Evolutionary conservation across 768 basidiomycete genomes (phyloP), one percentile per base, ranked within the genome.

Genomic region (Agaricus blazei): DNA sequence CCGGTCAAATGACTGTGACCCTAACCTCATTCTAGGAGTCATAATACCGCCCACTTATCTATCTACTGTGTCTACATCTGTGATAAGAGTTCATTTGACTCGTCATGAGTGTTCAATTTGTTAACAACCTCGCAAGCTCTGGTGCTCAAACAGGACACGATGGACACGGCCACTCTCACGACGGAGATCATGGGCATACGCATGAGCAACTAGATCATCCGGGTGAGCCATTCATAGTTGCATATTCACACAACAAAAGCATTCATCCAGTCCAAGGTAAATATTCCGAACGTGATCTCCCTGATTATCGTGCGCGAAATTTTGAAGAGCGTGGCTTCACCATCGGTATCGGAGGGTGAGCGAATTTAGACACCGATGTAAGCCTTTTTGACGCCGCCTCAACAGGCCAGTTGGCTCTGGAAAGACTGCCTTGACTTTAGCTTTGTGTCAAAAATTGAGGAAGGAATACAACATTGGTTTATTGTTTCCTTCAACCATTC

Each of bases 271-370:
- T 51, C 12, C 36, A 63, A 95, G 95, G 96, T 43, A 97, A 90
- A 68, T 99, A 86, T 63, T 72, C 90, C 9, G 94, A 98, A 67
- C 79, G 96, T 27, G 96, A 98, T 69, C 70, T 97, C 68, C 97
- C 96, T 8, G 88, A 97, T 65, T 98, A 90, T 64, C 76, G 85
- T 7, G 68, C 71, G 2, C 77, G 96, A 36, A 89, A 94, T 74
- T 98, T 94, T 63, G 81, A 85, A 50, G 95, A 98, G 71, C 77
- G 96, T 59, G 97, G 90, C 1, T 99, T 98, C 72, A 98, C 96
- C 0, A 76, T 99, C 57, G 96, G 96, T n/a, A 98, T 98, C 53
- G 96, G 96, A 64, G 95, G 95, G 95, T 95, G 64, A 47, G 86
- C 71, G 19, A 23, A 6, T 9, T 8, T 12, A 46, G 26, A 12